Percentiles rank a stretch among this genome's conserved stretches.
Conservation (phyloP, 2,329 filamentous ascomycete species). For the Fusarium mangiferae region DNA sequence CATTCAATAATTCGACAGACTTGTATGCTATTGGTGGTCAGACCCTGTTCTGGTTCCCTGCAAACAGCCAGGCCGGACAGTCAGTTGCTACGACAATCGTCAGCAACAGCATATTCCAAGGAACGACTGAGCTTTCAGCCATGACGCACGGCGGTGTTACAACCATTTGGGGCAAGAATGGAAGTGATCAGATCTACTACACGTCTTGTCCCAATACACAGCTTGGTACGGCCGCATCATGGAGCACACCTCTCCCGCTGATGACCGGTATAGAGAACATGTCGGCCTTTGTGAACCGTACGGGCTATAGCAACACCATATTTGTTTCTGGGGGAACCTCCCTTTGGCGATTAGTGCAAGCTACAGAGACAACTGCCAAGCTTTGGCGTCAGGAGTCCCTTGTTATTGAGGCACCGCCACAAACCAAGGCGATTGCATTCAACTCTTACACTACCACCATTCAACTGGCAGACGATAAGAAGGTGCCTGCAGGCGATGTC, state of each 20-base stretch:
- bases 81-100: background rate
- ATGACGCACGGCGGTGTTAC: background rate
- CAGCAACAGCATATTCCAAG: background rate
- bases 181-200: background rate
- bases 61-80: background rate
- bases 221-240: background rate
- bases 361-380: background rate
- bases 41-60: background rate
- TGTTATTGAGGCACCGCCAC: background rate
- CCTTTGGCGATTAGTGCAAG: background rate
- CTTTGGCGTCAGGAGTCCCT: background rate
- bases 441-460: background rate
- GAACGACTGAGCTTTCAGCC: background rate
- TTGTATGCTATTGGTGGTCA: background rate
- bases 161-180: background rate
- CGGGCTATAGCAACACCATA: background rate
- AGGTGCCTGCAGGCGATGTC: background rate
- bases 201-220: background rate
- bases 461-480: background rate
- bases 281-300: background rate
- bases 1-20: background rate
- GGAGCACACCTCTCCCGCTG: background rate
- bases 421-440: background rate
- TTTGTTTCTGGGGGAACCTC: background rate
- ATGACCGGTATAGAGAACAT: background rate